Evolutionary conservation across 2,329 filamentous ascomycete species (phyloP).

Genomic region (Cladophialophora immunda): DNA sequence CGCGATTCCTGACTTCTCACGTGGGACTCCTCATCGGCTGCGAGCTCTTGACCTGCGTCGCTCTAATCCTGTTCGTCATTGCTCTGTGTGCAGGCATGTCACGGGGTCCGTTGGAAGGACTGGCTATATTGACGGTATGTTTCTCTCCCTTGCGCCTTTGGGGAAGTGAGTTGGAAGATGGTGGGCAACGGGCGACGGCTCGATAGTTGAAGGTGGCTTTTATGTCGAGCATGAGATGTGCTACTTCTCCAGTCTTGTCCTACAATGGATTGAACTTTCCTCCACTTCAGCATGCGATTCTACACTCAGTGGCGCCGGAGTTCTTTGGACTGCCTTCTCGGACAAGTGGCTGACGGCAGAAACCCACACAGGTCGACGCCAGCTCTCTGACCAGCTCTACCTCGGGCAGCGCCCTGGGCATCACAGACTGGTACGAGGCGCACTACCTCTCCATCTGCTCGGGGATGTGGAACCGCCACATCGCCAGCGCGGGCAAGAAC

Average conservation of each 20-base stretch:
- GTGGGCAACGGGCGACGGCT: background rate
- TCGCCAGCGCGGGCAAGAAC: constrained; percentile 9
- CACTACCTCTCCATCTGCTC: constrained; percentile 23
- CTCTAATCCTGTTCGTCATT: constrained; percentile 8
- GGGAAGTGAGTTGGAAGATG: background rate
- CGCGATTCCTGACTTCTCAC: constrained; percentile 5
- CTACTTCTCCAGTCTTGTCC: no score
- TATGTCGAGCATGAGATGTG: no score
- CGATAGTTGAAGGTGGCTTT: background rate
- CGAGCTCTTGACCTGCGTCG: background rate
- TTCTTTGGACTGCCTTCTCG: background rate
- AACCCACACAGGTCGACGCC: constrained; percentile 12
- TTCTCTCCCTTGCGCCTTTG: background rate
- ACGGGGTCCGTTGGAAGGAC: background rate
- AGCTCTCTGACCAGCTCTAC: constrained; percentile 1
- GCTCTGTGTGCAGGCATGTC: constrained; percentile 11
- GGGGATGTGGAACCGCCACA: constrained; percentile 22
- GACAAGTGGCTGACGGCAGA: background rate
- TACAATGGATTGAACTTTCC: no score
- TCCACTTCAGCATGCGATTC: no score
- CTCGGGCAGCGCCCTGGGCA: background rate
- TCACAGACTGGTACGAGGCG: constrained; percentile 17
- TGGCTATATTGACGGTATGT: constrained; percentile 16
- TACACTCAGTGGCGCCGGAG: no score
- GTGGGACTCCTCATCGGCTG: constrained; percentile 7